Evolutionary conservation across 371 early-diverging fungal genomes (phyloP).

Genomic region (Apophysomyces elegans): DNA sequence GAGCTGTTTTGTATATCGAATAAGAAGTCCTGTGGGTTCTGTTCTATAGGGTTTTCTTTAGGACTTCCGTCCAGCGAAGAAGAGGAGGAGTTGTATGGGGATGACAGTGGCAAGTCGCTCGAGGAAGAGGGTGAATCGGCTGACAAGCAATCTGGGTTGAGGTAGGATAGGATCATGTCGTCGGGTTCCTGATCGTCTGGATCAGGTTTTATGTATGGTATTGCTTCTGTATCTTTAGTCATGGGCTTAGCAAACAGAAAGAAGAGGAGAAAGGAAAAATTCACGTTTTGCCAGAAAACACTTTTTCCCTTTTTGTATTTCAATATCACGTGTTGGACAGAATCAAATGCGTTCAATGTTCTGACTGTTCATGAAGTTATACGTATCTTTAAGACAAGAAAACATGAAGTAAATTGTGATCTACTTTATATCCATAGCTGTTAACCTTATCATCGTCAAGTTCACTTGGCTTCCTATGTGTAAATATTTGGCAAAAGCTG

Average conservation of each 20-base stretch:
- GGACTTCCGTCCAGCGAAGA: constrained; percentile 14
- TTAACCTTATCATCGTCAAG: too few relatives aligned
- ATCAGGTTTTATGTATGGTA: constrained; percentile 30
- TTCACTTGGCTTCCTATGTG: too few relatives aligned
- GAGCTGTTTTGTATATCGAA: not conserved
- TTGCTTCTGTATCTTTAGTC: not conserved
- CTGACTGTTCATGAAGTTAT: too few relatives aligned
- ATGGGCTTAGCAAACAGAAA: not conserved
- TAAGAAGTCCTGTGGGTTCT: not conserved
- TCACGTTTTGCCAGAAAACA: not conserved
- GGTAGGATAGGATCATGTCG: constrained; percentile 46
- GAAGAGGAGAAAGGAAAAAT: not conserved
- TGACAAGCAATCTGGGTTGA: constrained; percentile 43
- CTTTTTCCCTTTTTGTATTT: not conserved
- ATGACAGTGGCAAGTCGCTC: constrained; percentile 22
- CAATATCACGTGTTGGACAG: not conserved
- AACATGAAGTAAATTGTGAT: too few relatives aligned
- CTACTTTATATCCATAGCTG: too few relatives aligned
- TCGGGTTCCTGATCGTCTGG: constrained; percentile 35
- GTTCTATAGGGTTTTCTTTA: constrained; percentile 2
- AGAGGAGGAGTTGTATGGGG: constrained; percentile 16
- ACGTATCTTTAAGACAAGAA: too few relatives aligned
- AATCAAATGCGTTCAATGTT: too few relatives aligned
- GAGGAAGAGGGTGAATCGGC: constrained; percentile 19
- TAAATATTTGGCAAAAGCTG: too few relatives aligned